A percentile compares a stretch with the other conserved stretches of the same genome.
These are phyloP conservation scores for Rhodomyrtus psidioides DNA, from an alignment of 441 rosid genomes.

Conservation along the genomic window DNA sequence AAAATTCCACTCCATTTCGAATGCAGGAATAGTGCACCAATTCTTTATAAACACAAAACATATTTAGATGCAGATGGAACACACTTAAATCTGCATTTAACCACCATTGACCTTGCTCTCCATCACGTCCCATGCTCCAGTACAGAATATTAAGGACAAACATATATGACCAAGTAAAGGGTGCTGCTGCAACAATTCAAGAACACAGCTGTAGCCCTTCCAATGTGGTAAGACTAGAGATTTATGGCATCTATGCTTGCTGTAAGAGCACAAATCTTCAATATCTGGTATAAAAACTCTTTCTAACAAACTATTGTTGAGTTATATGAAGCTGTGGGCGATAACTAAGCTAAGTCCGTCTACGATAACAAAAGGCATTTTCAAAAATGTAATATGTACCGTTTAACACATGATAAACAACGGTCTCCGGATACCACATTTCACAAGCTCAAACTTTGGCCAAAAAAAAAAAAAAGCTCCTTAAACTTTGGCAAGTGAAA, in stretches of 20 bases:
- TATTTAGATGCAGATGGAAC: too few species aligned
- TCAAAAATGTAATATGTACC: not conserved
- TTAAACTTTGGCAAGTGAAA: too few species aligned
- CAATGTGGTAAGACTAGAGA: not conserved
- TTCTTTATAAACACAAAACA: too few species aligned
- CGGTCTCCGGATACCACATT: too few species aligned
- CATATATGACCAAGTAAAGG: not conserved
- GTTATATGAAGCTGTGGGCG: not conserved
- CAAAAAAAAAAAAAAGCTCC: too few species aligned
- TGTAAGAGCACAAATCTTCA: not conserved
- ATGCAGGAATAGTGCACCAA: too few species aligned
- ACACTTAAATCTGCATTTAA: not conserved
- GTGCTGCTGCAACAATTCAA: not conserved
- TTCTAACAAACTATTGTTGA: not conserved
- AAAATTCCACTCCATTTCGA: too few species aligned
- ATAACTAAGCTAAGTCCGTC: not conserved
- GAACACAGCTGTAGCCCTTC: not conserved
- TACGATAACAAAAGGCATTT: not conserved
- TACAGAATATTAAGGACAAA: not conserved
- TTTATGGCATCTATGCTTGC: not conserved
- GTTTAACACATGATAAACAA: too few species aligned
- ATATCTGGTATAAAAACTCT: not conserved
- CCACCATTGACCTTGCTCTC: not conserved
- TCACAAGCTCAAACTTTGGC: too few species aligned
- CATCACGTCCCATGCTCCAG: not conserved